Percentiles rank a stretch among this genome's conserved stretches.
phyloP scores from a whole-genome alignment of 805 yeast species.

The Starmerella stigmatis region DNA sequence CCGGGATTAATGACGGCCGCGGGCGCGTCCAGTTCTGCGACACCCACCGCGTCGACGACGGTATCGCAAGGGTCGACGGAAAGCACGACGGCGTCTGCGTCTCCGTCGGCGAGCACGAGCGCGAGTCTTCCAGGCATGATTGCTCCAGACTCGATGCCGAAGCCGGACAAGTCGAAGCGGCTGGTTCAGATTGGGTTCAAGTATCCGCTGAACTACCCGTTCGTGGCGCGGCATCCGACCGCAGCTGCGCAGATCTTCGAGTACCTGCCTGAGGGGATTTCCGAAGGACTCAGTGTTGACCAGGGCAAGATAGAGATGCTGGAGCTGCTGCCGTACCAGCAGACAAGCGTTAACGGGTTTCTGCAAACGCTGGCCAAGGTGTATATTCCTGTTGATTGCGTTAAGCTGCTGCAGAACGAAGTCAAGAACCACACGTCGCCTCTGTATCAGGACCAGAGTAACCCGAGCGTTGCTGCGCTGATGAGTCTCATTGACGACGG shows the following conservation, averaged over 20 bases:
- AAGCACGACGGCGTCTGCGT: not conserved
- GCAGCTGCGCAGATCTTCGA: conserved; percentile 79
- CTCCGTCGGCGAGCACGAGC: conserved; percentile 6
- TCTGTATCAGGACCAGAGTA: conserved; percentile 48
- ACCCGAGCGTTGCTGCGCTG: conserved; percentile 44
- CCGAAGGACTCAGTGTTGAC: conserved; percentile 45
- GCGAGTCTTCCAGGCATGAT: conserved; percentile 52
- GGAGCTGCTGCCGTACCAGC: conserved; percentile 65
- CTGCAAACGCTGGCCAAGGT: conserved; percentile 82
- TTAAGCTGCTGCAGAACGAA: conserved; percentile 40
- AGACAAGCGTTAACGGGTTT: conserved; percentile 41
- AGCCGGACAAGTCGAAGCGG: conserved; percentile 30
- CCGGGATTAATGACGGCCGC: conserved; percentile 35
- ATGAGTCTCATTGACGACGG: conserved; percentile 63
- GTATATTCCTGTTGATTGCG: conserved; percentile 54
- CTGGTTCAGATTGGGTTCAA: conserved; percentile 70
- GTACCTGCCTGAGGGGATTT: conserved; percentile 66
- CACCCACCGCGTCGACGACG: conserved; percentile 23
- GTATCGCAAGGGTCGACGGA: conserved; percentile 6
- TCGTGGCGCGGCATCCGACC: conserved; percentile 59
- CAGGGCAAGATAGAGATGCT: conserved; percentile 43
- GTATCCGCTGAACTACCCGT: conserved; percentile 69
- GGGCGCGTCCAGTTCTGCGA: conserved; percentile 21
- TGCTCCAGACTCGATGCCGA: conserved; percentile 44
- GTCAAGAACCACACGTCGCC: conserved; percentile 44